A percentile compares a stretch with the other conserved stretches of the same genome.
These are phyloP conservation scores for Mallotus japonicus DNA, from an alignment of 441 rosid species.

Conservation along the genomic window DNA sequence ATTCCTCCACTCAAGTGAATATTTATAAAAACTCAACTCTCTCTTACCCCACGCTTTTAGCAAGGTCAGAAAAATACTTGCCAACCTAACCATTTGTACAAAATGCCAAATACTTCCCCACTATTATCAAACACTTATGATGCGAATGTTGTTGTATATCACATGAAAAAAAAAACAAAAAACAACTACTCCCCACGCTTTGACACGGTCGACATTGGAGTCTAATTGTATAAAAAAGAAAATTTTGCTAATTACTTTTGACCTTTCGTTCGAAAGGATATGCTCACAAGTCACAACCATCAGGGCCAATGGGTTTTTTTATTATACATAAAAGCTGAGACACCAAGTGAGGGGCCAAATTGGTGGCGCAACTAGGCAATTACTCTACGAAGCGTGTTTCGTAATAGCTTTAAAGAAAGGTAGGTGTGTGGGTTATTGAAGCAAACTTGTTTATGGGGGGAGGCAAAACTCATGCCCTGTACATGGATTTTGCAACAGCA, in stretches of 20 bases:
- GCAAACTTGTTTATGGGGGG: slow-evolving; percentile 10
- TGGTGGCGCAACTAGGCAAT: slow-evolving; percentile 27
- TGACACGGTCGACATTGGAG: not conserved
- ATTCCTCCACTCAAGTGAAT: slow-evolving; percentile 31
- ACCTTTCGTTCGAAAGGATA: slow-evolving; percentile 14
- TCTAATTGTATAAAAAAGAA: not conserved
- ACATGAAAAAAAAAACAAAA: too few species aligned
- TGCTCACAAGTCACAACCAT: not conserved
- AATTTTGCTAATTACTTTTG: slow-evolving; percentile 1
- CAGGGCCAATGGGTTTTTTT: not conserved
- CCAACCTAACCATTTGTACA: slow-evolving; percentile 13
- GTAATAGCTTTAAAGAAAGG: slow-evolving; percentile 13
- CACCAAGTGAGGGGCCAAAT: slow-evolving; percentile 7
- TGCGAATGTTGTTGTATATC: not conserved
- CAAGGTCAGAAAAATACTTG: slow-evolving; percentile 12
- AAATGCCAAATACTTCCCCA: slow-evolving; percentile 19
- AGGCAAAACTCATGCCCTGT: slow-evolving; percentile 12
- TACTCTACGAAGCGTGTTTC: not conserved
- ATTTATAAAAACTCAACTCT: slow-evolving; percentile 23
- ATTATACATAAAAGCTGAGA: not conserved
- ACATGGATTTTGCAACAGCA: slow-evolving; percentile 8
- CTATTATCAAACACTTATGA: not conserved
- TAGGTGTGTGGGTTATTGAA: slow-evolving; percentile 26
- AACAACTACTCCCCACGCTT: not conserved
- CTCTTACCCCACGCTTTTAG: slow-evolving; percentile 15